Base-by-base conservation (phyloP, 805 yeast species). In the Ogataea paradorogensis region DNA sequence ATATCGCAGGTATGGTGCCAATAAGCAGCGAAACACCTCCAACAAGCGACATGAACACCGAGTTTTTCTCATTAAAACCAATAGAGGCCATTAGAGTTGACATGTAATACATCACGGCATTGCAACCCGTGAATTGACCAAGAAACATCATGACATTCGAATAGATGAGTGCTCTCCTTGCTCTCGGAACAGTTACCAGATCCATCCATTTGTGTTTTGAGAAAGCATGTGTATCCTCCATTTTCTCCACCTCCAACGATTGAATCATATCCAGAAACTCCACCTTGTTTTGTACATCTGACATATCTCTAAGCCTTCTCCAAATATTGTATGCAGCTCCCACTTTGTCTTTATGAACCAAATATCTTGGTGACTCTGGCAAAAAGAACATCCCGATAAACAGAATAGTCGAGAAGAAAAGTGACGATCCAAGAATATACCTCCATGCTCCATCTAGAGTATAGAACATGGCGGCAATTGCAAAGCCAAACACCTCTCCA, bases 101-200 rank as follows among this genome's bases (percentile, higher is more conserved):
- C 76, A 79, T 70, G 60, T 80, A 76, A 65, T 79, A 80, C 74
- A 79, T 69, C 42, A 80, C 73, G 27, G 80, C 84, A 52, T 80
- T 80, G 50, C 80, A 73, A 66, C 85, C 85, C 4, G 84, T 78
- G 63, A 80, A 70, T 58, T 80, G 86, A 38, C 82, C 82, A 38
- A 78, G 65, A 48, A 72, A 60, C 40, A 78, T 68, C 83, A 78
- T 78, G 49, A 74, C 68, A 36, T 66, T 65, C 6, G 84, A 70
- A 55, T 78, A 79, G 15, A 76, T 58, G 28, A 80, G 64, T 8
- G 84, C 81, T 53, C 84, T 73, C 47, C 84, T 71, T 56, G 73
- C 74, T 59, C 86, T 71, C 33, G 82, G 71, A 38, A 71, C 65
- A 9, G 69, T 64, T 59, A 80, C 58, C 46, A 80, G 65, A 45